phyloP scores from a whole-genome alignment of 257 asterid species.

The Ocimum tenuiflorum region DNA sequence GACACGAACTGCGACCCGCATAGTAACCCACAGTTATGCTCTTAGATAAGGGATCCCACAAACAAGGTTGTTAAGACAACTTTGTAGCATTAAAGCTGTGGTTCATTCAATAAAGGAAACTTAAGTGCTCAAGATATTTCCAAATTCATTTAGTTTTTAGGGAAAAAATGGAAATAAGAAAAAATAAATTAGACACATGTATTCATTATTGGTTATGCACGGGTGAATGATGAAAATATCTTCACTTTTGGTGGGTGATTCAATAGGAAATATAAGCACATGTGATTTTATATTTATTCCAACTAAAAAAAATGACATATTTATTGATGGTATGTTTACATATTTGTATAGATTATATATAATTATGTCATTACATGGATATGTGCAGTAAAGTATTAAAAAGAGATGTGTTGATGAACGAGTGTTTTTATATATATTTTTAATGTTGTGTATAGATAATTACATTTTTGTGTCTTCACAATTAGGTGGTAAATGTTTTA shows the following conservation, averaged over 20 bases:
- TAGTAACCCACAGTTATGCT: too few species aligned
- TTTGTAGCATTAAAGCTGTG: slow-evolving; percentile 15
- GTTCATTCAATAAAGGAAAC: not conserved
- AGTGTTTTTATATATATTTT: too few species aligned
- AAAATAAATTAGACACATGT: not conserved
- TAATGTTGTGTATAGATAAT: too few species aligned
- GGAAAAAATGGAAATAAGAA: not conserved
- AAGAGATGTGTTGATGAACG: too few species aligned
- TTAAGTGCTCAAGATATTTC: slow-evolving; percentile 7
- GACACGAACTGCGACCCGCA: too few species aligned
- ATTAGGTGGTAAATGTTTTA: not conserved
- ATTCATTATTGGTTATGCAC: not conserved
- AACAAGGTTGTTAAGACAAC: slow-evolving; percentile 4
- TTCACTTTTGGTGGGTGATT: not conserved
- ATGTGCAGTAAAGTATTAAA: too few species aligned
- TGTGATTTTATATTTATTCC: too few species aligned
- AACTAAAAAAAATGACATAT: not conserved
- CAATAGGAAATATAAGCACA: not conserved
- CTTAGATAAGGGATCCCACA: not conserved
- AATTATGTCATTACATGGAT: too few species aligned
- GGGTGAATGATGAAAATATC: not conserved
- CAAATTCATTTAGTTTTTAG: not conserved
- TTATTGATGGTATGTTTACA: not conserved
- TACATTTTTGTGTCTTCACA: too few species aligned
- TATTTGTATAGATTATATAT: too few species aligned